Base-by-base conservation (phyloP, 2,329 filamentous ascomycete species). In the Onygenales sp. region DNA sequence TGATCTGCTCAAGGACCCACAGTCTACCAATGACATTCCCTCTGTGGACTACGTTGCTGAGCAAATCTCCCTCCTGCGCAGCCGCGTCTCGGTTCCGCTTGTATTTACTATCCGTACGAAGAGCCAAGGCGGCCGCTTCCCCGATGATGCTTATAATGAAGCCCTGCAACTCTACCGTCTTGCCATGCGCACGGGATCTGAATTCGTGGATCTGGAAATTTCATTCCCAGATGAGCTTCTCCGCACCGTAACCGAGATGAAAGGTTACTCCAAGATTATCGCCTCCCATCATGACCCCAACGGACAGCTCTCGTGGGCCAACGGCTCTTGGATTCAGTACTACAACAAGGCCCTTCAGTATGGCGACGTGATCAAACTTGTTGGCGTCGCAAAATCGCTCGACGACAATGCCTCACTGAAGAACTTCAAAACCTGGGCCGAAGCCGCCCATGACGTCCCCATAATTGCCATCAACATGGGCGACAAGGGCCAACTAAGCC, bases 391-490 rank as follows among this genome's bases (percentile, higher is more conserved):
- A 1, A 81, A 78, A 52, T 79, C 70, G 17, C 75, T 92, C 45
- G 83, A 90, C 56, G 91, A 97, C 71, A 98, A 98, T 68, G 93
- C 88, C 65, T 83, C 86, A 42, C 79, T 97, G 33, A 82, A 83
- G 42, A 81, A 81, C 48, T 98, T 98, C 80, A 91, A 88, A 73
- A 73, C 78, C 21, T 85, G 81, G 74, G 90, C 91, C 71, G 76
- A 82, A 39, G 75, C 78, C 27, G 80, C 87, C 1, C 86, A 94
- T 64, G 78, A 86, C 51, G 83, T 84, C n/a, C 92, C 91, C 0
- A 74, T 98, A 52, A 96, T 98, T 61, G 89, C 87, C 1, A 86
- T 98, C 66, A 98, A 98, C 71, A 97, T 98, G 92, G 91, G 92
- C 33, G 77, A 82, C 47, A 76, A 81, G 31, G 93, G 93, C 48